Percentiles rank a stretch among this genome's conserved stretches.
Evolutionary conservation across 768 basidiomycete species (phyloP).

Genomic region (Scleroderma citrinum): DNA sequence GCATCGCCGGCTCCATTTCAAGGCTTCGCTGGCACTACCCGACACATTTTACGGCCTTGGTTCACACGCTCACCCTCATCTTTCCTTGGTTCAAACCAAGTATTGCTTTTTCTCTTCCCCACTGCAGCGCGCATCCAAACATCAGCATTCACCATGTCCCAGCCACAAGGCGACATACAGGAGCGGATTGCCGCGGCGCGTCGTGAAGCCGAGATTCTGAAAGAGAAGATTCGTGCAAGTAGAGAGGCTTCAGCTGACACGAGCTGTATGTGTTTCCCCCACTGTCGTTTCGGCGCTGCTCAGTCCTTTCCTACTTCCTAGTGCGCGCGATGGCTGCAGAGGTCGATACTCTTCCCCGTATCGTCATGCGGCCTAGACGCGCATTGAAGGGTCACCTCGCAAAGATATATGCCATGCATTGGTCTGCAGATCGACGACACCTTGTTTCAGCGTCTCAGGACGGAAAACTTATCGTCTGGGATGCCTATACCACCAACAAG

Average conservation of each 20-base stretch:
- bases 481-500: slow-evolving; percentile 99
- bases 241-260: slow-evolving; percentile 98
- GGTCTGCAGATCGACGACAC: slow-evolving; percentile 95
- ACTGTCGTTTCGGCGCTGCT: slow-evolving; percentile 3
- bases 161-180: slow-evolving; percentile 79
- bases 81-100: slow-evolving; percentile 25
- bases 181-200: slow-evolving; percentile 94
- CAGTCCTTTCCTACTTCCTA: slow-evolving; percentile 30
- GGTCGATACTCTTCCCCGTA: slow-evolving; percentile 90
- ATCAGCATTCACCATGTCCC: slow-evolving; percentile 50
- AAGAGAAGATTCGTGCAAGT: slow-evolving; percentile 97
- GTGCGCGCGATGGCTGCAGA: slow-evolving; percentile 99
- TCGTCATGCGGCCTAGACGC: slow-evolving; percentile 94
- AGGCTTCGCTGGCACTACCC: slow-evolving; percentile 7
- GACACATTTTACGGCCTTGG: slow-evolving; percentile 12
- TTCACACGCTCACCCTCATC: slow-evolving; percentile 21
- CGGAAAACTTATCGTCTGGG: slow-evolving; percentile 99
- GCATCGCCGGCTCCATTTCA: slow-evolving; percentile 4
- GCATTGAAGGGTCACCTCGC: slow-evolving; percentile 96
- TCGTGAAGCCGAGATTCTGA: slow-evolving; percentile 93
- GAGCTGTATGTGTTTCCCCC: slow-evolving; percentile 60
- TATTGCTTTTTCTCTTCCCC: slow-evolving; percentile 7
- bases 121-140: neutral
- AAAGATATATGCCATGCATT: slow-evolving; percentile 99
- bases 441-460: slow-evolving; percentile 99